Base-by-base conservation (phyloP, 805 yeast genomes). In the Cyberlindnera meyerae region DNA sequence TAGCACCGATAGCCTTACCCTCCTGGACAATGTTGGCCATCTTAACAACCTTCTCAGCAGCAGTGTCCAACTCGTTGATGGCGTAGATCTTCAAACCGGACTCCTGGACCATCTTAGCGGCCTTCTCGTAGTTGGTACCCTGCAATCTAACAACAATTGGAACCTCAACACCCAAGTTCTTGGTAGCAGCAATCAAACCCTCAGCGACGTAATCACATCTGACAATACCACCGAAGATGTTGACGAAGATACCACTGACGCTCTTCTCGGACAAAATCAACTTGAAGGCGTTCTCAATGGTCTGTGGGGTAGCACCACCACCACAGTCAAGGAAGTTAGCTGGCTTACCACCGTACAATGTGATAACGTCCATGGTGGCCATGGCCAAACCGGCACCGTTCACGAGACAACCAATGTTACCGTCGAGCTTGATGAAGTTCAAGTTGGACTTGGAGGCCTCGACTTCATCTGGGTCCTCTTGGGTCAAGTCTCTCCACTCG, bases 311-410 rank as follows among this genome's bases (percentile, higher is more conserved):
- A 55, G 99, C 98, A 66, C 96, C 95, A 73, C 99, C 99, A 74
- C 99, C 99, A 68, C 96, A 93, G 73, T 93, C 99, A 63, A 93
- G 78, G 78, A 93, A 93, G 76, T 93, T 93, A 50, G 98, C 99
- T 57, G 99, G 99, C 53, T 79, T 84, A 65, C 99, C 99, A 58
- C 97, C 97, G 71, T 88, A 85, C 57, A 93, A 78, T 72, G 93
- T 88, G 73, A 93, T 87, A 63, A 94, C 94, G 68, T 93, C 99
- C 97, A 93, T 89, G 50, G 99, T 93, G 55, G 99, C 99, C 99
- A 93, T 93, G 57, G 99, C 99, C 62, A 93, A 77, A 66, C 99
- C 99, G 42, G 99, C 99, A 73, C 99, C 99, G 68, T 93, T 93
- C 63, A 93, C 99, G 47, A 93, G 75, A 73, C 96, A 90, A 56